Conservation (phyloP, 495 filamentous ascomycete species). For the Talaromyces liani region DNA sequence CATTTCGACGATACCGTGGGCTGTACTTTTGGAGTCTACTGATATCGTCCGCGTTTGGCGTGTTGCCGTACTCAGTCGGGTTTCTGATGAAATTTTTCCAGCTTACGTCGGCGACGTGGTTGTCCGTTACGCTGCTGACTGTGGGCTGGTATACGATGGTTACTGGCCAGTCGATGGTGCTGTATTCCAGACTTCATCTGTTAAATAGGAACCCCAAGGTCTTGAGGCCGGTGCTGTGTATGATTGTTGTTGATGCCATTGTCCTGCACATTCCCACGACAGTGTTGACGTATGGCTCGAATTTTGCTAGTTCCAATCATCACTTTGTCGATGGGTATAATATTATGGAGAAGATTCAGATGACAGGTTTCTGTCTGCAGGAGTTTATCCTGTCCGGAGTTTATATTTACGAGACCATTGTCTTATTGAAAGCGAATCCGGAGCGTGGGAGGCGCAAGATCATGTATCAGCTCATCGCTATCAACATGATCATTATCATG, state of each 20-base stretch:
- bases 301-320: slow-evolving; percentile 23
- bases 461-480: slow-evolving; percentile 49
- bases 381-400: slow-evolving; percentile 53
- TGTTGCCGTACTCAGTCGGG: slow-evolving; percentile 50
- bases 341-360: slow-evolving; percentile 57
- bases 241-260: slow-evolving; percentile 52
- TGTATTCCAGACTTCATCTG: slow-evolving; percentile 62
- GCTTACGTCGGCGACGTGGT: slow-evolving; percentile 28
- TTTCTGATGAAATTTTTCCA: slow-evolving; percentile 56
- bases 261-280: slow-evolving; percentile 50
- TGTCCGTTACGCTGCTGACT: slow-evolving; percentile 38
- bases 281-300: slow-evolving; percentile 49
- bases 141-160: slow-evolving; percentile 60
- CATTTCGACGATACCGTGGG: slow-evolving; percentile 44
- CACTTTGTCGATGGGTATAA: slow-evolving; percentile 37
- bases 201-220: slow-evolving; percentile 42
- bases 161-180: slow-evolving; percentile 57
- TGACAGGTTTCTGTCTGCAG: slow-evolving; percentile 55
- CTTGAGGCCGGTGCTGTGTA: slow-evolving; percentile 44
- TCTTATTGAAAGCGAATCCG: slow-evolving; percentile 38
- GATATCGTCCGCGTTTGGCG: slow-evolving; percentile 44
- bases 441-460: slow-evolving; percentile 41
- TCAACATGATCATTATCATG: slow-evolving; percentile 50
- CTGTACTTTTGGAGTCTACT: slow-evolving; percentile 54
- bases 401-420: slow-evolving; percentile 51